Percentiles rank a stretch among this genome's conserved stretches.
These are phyloP conservation scores for Mycena citricolor DNA, from an alignment of 1,284 basidiomycete species.

Conservation along the genomic window DNA sequence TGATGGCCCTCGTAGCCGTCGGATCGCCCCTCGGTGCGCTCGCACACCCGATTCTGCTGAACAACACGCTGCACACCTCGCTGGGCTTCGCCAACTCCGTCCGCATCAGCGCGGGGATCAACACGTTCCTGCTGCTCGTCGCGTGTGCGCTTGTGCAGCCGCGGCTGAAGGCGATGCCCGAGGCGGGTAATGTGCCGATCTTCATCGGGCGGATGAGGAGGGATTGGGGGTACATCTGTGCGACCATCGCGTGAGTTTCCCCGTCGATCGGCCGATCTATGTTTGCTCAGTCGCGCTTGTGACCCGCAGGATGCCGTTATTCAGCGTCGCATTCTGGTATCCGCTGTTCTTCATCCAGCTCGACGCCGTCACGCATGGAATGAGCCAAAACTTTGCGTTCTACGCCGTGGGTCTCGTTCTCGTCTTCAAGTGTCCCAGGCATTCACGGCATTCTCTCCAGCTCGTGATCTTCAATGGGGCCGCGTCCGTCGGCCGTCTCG, in stretches of 20 bases:
- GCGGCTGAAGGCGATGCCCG: slow-evolving; percentile 8
- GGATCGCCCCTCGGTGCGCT: slow-evolving; percentile 34
- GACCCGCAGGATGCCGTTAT: slow-evolving; percentile 20
- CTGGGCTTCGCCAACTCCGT: slow-evolving; percentile 34
- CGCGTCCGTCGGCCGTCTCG: slow-evolving; percentile 28
- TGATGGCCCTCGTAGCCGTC: slow-evolving; percentile 32
- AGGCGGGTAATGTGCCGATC: background rate
- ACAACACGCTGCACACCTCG: slow-evolving; percentile 31
- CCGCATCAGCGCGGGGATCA: slow-evolving; percentile 27
- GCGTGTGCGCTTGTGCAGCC: slow-evolving; percentile 29
- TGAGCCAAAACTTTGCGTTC: slow-evolving; percentile 29
- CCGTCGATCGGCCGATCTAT: background rate
- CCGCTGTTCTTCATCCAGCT: slow-evolving; percentile 34
- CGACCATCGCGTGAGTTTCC: slow-evolving; percentile 18
- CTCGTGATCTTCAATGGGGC: slow-evolving; percentile 32
- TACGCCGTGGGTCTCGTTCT: slow-evolving; percentile 27
- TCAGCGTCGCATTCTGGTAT: slow-evolving; percentile 27
- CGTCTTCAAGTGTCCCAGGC: background rate
- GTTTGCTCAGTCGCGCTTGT: background rate
- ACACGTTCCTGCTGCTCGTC: slow-evolving; percentile 26
- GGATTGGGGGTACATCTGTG: slow-evolving; percentile 22
- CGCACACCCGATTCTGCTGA: slow-evolving; percentile 36
- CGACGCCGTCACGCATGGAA: slow-evolving; percentile 28
- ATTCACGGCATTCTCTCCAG: slow-evolving; percentile 17
- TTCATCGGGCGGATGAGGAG: slow-evolving; percentile 11